These are phyloP conservation scores for Serendipita indica DNA, from an alignment of 768 basidiomycete species.

Conservation along the genomic window DNA sequence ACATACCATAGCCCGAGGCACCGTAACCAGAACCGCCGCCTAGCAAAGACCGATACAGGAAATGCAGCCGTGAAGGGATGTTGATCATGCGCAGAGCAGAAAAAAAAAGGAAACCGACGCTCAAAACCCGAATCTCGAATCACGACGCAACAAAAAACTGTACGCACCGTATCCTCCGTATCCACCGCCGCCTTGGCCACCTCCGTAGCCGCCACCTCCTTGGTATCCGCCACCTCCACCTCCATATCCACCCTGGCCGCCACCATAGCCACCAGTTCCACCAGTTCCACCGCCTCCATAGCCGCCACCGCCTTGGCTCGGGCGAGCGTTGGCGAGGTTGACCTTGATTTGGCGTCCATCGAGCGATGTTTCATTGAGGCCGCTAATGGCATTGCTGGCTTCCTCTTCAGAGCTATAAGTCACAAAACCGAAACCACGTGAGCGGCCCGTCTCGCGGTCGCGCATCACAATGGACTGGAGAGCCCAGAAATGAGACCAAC, in stretches of 20 bases:
- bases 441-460: constrained; percentile 94
- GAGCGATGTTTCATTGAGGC: constrained; percentile 78
- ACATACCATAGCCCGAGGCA: not conserved
- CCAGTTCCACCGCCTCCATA: constrained; percentile 22
- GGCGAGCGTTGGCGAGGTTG: constrained; percentile 65
- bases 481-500: constrained; percentile 11
- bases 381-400: constrained; percentile 60
- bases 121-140: no score
- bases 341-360: constrained; percentile 85
- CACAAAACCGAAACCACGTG: constrained; percentile 95
- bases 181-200: constrained; percentile 20
- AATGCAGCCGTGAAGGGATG: no score
- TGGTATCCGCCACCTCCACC: constrained; percentile 20
- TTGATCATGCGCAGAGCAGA: no score
- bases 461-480: constrained; percentile 92
- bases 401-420: constrained; percentile 39
- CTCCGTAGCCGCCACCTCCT: constrained; percentile 23
- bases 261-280: constrained; percentile 20
- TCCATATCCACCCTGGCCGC: constrained; percentile 21
- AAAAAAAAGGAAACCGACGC: no score
- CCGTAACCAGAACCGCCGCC: not conserved
- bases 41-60: not conserved
- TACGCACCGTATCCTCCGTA: constrained; percentile 1
- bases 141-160: not conserved
- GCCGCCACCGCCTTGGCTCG: constrained; percentile 39